These are phyloP conservation scores for Babesia gibsoni DNA, from an alignment of 169 alveolate species.

Conservation along the genomic window DNA sequence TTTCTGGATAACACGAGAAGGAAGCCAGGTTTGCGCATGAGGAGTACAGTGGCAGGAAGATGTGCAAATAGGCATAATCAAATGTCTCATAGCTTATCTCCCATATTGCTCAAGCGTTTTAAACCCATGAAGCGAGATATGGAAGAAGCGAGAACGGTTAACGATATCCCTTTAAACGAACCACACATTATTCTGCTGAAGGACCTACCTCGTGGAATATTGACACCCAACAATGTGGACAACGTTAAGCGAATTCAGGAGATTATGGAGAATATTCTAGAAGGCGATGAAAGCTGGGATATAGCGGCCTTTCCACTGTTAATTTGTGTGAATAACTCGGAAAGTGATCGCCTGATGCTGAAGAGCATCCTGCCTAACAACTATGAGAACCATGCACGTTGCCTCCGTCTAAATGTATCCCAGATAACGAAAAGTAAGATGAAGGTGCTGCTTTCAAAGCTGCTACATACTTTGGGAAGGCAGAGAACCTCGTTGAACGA, in stretches of 20 bases:
- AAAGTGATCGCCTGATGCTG: constrained; percentile 37
- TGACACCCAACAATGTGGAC: constrained; percentile 9
- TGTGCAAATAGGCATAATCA: too few relatives aligned
- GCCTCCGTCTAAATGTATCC: constrained; percentile 30
- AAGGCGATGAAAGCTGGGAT: constrained; percentile 16
- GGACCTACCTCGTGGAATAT: constrained; percentile 44
- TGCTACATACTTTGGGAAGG: background rate
- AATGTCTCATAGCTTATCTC: background rate
- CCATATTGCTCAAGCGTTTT: constrained; percentile 23
- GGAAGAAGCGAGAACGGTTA: background rate
- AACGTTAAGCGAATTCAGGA: constrained; percentile 19
- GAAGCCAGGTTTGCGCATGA: constrained; percentile 37
- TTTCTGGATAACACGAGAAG: constrained; percentile 45
- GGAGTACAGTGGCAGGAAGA: background rate
- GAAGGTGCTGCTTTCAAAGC: constrained; percentile 2
- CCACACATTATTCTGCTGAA: constrained; percentile 32
- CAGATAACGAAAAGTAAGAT: constrained; percentile 44
- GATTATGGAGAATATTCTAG: constrained; percentile 13
- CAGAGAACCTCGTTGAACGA: background rate
- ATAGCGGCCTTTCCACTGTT: constrained; percentile 35
- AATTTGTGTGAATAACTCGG: constrained; percentile 39
- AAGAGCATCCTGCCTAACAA: constrained; percentile 47
- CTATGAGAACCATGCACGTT: constrained; percentile 42
- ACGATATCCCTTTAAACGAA: background rate
- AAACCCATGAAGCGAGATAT: background rate